Percentiles rank a stretch among this genome's conserved stretches.
phyloP scores from a whole-genome alignment of 2,329 filamentous ascomycete genomes.

The Neonectria punicea region DNA sequence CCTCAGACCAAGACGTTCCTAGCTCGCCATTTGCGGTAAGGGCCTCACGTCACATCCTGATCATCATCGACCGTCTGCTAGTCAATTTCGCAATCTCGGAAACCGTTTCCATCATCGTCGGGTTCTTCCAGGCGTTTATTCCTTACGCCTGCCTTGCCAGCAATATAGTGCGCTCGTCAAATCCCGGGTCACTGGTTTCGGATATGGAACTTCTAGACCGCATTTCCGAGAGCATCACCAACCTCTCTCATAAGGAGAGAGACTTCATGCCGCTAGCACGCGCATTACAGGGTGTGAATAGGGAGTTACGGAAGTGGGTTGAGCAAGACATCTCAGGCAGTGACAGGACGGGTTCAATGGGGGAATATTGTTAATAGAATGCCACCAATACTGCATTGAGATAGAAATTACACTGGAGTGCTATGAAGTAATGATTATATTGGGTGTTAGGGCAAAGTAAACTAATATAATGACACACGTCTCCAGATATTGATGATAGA shows the following conservation, averaged over 20 bases:
- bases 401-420: neutral
- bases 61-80: slow-evolving; percentile 7
- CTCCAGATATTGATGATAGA: too few relatives aligned
- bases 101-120: slow-evolving; percentile 13
- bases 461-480: too few relatives aligned
- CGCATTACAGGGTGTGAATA: slow-evolving; percentile 2
- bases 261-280: slow-evolving; percentile 14
- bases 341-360: neutral
- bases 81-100: slow-evolving; percentile 1
- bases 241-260: neutral
- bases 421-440: neutral
- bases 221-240: neutral
- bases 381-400: too few relatives aligned
- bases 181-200: neutral
- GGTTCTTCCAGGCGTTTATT: slow-evolving; percentile 19
- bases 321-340: slow-evolving; percentile 1
- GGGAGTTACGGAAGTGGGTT: slow-evolving; percentile 1
- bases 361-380: neutral
- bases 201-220: slow-evolving; percentile 13
- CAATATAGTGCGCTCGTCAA: slow-evolving; percentile 9
- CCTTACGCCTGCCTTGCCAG: slow-evolving; percentile 15
- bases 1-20: slow-evolving; percentile 1
- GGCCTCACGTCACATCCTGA: slow-evolving; percentile 13
- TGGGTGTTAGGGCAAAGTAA: too few relatives aligned
- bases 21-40: neutral